phyloP scores from a whole-genome alignment of 768 basidiomycete species.

The Kwoniella mangroviensis region DNA sequence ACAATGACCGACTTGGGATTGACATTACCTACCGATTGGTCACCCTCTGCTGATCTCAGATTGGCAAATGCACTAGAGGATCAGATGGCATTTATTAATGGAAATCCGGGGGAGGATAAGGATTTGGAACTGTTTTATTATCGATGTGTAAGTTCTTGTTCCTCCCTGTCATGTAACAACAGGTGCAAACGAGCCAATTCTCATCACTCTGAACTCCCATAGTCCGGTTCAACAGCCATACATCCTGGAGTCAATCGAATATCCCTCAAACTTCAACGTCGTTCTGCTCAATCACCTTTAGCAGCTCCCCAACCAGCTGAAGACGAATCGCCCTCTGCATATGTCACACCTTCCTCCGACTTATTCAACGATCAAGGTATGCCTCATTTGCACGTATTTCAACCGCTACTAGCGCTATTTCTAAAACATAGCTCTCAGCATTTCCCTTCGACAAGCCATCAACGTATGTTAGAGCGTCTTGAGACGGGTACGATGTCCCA shows the following conservation, averaged over 20 bases:
- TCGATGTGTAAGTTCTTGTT: constrained; percentile 47
- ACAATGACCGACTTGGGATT: background rate
- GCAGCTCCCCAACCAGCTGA: constrained; percentile 38
- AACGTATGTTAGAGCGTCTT: constrained; percentile 45
- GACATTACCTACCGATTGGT: constrained; percentile 12
- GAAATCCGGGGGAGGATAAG: constrained; percentile 50
- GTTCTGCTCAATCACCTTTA: constrained; percentile 36
- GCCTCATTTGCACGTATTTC: constrained; percentile 45
- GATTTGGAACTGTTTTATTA: constrained; percentile 55
- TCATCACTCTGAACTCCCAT: background rate
- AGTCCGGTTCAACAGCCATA: constrained; percentile 55
- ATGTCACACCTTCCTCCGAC: constrained; percentile 19
- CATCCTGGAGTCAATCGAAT: constrained; percentile 57
- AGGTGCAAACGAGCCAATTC: background rate
- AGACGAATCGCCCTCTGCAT: constrained; percentile 16
- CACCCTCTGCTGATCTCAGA: constrained; percentile 36
- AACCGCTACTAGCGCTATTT: constrained; percentile 51
- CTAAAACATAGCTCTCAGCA: constrained; percentile 49
- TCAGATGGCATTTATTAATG: constrained; percentile 51
- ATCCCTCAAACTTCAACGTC: constrained; percentile 50
- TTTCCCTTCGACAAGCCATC: constrained; percentile 46
- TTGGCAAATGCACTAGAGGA: constrained; percentile 44
- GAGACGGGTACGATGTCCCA: constrained; percentile 53
- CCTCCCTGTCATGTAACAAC: background rate
- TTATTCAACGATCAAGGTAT: constrained; percentile 49